Evolutionary conservation across 768 basidiomycete species (phyloP), one percentile per base, ranked within the genome.

Genomic region (Macrolepiota albuminosa): DNA sequence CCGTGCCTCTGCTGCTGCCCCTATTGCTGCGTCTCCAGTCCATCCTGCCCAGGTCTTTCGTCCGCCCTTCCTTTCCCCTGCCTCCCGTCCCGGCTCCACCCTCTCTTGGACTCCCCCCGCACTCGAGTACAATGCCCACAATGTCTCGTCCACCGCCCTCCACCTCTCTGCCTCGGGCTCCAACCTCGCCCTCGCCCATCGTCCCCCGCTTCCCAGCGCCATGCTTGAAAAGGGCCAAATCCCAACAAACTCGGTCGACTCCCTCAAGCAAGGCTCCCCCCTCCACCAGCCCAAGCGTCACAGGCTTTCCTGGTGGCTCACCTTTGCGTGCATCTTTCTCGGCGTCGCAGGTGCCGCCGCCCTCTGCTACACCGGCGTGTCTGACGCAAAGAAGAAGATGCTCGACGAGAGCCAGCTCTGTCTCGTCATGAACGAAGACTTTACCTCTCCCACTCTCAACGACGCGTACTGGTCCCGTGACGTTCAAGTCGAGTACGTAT

Each of bases 391-490:
- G 45, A 29, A 42, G 0, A 73, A 74, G 36, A 69, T 79, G 63
- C 67, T 81, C 36, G 66, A 75, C 51, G 73, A 85, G 18, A 67
- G 69, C 68, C 16, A 75, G 65, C 68, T 80, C 60, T 91, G 90
- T 62, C 68, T 83, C 31, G 84, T 95, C 18, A 70, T 95, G 54
- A 76, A 87, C 57, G 93, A 95, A 50, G 73, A 90, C 50, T 95
- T 93, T 66, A 65, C 52, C 56, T 69, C 73, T 64, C 74, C 75
- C 18, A 40, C 69, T 18, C 68, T 84, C 1, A 78, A 84, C 59
- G 68, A 72, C 33, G 78, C 76, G 45, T 78, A 76, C 2, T 93
- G 92, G 89, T 75, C 75, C 34, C 80, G 76, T 39, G 90, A 93
- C 49, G 78, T 92, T 58, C 81, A 87, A 62, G 72, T 87, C 67